Percentiles rank a stretch among this genome's conserved stretches.
phyloP scores from a whole-genome alignment of 2,329 filamentous ascomycete genomes.

The Alternaria tenuissima region DNA sequence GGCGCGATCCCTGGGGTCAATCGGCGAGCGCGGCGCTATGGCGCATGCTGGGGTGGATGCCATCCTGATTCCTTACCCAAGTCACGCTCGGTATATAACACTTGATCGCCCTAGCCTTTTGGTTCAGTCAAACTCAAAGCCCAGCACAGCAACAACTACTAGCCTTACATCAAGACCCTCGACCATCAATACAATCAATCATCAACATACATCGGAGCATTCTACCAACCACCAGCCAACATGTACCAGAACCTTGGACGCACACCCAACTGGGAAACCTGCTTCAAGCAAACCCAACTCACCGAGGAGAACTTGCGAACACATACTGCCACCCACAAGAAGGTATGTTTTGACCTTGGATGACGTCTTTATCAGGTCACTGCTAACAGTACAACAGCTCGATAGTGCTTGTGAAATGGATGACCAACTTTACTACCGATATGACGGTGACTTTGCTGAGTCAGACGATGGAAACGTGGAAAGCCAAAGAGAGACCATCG shows the following conservation, averaged over 20 bases:
- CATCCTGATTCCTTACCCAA: constrained; percentile 17
- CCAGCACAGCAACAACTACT: constrained; percentile 6
- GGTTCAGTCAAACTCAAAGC: constrained; percentile 6
- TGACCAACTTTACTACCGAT: constrained; percentile 30
- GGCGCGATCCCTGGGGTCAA: constrained; percentile 28
- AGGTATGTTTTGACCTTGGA: constrained; percentile 27
- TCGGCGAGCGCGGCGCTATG: constrained; percentile 30
- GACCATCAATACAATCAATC: background rate
- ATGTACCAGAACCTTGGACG: constrained; percentile 23
- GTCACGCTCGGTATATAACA: constrained; percentile 16
- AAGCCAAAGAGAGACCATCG: constrained; percentile 26
- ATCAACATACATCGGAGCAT: background rate
- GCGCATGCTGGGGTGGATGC: constrained; percentile 24
- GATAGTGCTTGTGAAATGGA: constrained; percentile 18
- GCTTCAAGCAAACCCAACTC: constrained; percentile 26
- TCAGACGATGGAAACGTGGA: constrained; percentile 35
- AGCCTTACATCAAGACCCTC: background rate
- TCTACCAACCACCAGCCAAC: constrained; percentile 5
- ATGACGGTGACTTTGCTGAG: constrained; percentile 29
- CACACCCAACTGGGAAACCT: constrained; percentile 16
- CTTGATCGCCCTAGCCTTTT: constrained; percentile 17
- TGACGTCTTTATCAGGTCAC: background rate
- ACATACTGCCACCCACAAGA: constrained; percentile 35
- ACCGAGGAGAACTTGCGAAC: constrained; percentile 45
- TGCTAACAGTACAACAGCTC: constrained; percentile 15